phyloP scores from a whole-genome alignment of 169 alveolate species.

The Plasmodium sp. region DNA sequence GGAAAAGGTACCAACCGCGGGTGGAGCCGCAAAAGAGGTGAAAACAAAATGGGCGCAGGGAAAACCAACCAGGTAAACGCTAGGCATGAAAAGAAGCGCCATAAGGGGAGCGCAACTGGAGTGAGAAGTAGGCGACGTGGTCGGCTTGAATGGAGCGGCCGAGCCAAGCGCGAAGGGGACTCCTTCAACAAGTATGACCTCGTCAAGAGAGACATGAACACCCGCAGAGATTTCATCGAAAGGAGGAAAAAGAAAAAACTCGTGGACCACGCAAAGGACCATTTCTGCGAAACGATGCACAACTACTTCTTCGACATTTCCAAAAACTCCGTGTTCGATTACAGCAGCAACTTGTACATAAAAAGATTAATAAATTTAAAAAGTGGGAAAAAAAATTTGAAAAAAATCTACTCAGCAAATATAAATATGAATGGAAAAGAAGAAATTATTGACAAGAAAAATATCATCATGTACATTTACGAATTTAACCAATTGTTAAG shows the following conservation, averaged over 20 bases:
- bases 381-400: constrained; percentile 32
- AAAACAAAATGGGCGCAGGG: neutral
- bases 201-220: neutral
- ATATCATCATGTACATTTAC: constrained; percentile 45
- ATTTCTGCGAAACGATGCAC: constrained; percentile 33
- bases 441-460: constrained; percentile 41
- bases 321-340: constrained; percentile 55
- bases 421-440: neutral
- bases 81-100: neutral
- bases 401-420: constrained; percentile 41
- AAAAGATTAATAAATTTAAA: constrained; percentile 58
- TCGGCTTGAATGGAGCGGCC: neutral
- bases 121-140: neutral
- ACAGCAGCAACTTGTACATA: constrained; percentile 51
- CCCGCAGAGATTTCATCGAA: neutral
- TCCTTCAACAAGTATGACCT: neutral
- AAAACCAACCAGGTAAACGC: neutral
- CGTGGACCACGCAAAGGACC: constrained; percentile 49
- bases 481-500: constrained; percentile 56
- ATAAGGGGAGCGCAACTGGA: neutral
- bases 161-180: neutral
- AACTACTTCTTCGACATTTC: constrained; percentile 52
- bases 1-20: neutral
- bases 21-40: neutral
- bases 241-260: constrained; percentile 1